Evolutionary conservation across 2,329 filamentous ascomycete genomes (phyloP).

Genomic region (Scytalidium lignicola): DNA sequence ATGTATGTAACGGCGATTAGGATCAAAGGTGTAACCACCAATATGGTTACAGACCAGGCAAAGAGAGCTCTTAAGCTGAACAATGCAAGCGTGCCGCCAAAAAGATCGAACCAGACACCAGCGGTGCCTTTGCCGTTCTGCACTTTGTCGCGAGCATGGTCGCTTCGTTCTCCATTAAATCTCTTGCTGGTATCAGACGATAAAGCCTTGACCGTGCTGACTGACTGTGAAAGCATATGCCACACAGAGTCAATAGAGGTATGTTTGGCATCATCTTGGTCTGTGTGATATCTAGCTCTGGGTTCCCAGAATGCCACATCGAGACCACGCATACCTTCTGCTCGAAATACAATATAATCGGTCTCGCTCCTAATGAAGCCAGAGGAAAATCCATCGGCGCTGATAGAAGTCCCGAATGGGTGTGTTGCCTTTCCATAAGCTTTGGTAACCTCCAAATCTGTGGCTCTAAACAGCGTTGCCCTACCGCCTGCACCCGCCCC

Average conservation of each 20-base stretch:
- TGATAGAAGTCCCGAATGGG: constrained; percentile 80
- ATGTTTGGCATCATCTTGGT: constrained; percentile 79
- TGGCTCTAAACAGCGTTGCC: constrained; percentile 80
- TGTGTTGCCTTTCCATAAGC: constrained; percentile 67
- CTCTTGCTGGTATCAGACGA: constrained; percentile 61
- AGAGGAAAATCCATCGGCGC: constrained; percentile 75
- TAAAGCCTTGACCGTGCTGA: constrained; percentile 68
- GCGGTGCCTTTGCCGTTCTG: constrained; percentile 61
- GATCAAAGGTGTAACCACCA: constrained; percentile 72
- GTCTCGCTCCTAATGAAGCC: constrained; percentile 80
- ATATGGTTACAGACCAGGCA: constrained; percentile 76
- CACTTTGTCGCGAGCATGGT: constrained; percentile 54
- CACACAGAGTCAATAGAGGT: constrained; percentile 68
- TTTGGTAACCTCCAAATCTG: constrained; percentile 78
- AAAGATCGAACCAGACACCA: constrained; percentile 92
- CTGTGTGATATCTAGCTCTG: constrained; percentile 82
- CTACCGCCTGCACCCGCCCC: constrained; percentile 88
- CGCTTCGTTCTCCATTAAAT: constrained; percentile 57
- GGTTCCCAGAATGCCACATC: constrained; percentile 91
- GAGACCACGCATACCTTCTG: constrained; percentile 76
- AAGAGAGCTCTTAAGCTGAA: constrained; percentile 80
- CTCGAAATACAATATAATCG: constrained; percentile 81
- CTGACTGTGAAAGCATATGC: constrained; percentile 88
- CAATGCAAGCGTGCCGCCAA: constrained; percentile 72
- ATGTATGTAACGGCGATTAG: constrained; percentile 65